Evolutionary conservation across 2,329 filamentous ascomycete species (phyloP).

Genomic region (Hymenoscyphus repandus): DNA sequence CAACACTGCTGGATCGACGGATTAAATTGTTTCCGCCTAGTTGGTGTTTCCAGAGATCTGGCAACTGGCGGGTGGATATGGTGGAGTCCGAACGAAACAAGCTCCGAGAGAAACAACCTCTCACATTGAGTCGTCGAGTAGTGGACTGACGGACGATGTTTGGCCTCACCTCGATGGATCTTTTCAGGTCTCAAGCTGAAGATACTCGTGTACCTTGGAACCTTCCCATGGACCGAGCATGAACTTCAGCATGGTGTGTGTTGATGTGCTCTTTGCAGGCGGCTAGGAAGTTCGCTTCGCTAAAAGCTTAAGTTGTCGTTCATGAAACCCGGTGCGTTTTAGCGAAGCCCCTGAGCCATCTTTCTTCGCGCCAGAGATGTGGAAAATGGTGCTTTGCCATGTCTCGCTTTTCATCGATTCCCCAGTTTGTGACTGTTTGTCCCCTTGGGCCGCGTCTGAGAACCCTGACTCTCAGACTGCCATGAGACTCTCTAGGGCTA

Average conservation of each 20-base stretch:
- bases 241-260: background rate
- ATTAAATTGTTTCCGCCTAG: background rate
- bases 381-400: constrained; percentile 1
- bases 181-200: background rate
- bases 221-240: background rate
- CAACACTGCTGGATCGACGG: background rate
- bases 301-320: constrained; percentile 2
- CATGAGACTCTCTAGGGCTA: constrained; percentile 24
- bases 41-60: background rate
- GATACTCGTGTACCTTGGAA: background rate
- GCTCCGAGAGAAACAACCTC: constrained; percentile 1
- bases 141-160: constrained; percentile 8
- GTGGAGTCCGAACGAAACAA: constrained; percentile 10
- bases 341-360: background rate
- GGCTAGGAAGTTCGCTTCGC: constrained; percentile 12
- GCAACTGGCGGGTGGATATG: constrained; percentile 2
- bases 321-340: constrained; percentile 21
- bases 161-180: constrained; percentile 6
- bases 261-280: background rate
- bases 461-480: constrained; percentile 20
- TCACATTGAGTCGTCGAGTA: no score
- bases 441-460: constrained; percentile 14
- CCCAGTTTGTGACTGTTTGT: constrained; percentile 3
- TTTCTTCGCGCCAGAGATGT: background rate
- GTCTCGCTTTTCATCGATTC: constrained; percentile 8